These are phyloP conservation scores for Metschnikowia sp. DNA, from an alignment of 805 yeast species.

Conservation along the genomic window DNA sequence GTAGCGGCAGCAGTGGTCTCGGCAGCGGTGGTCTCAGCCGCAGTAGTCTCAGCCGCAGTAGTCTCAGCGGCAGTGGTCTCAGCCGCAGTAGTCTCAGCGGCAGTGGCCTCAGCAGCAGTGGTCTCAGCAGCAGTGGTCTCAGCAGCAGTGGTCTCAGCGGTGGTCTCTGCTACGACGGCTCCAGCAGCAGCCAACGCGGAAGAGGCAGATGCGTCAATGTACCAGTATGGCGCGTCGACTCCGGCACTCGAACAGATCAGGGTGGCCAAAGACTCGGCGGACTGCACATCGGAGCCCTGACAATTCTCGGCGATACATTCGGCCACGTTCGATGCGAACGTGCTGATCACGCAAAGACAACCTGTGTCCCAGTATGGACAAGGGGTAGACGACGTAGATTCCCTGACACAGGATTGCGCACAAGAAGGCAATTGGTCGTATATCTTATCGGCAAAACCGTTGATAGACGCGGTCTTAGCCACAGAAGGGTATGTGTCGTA, in stretches of 20 bases:
- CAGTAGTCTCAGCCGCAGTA: background rate
- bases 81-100: slow-evolving; percentile 1
- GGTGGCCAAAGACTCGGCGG: slow-evolving; percentile 29
- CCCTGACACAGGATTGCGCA: slow-evolving; percentile 33
- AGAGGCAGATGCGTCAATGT: slow-evolving; percentile 23
- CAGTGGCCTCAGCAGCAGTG: slow-evolving; percentile 14
- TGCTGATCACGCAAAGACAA: slow-evolving; percentile 42
- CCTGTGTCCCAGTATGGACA: slow-evolving; percentile 48
- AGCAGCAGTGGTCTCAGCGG: background rate
- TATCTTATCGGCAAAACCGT: slow-evolving; percentile 40
- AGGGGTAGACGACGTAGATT: slow-evolving; percentile 34
- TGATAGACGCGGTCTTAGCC: slow-evolving; percentile 38
- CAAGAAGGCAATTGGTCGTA: slow-evolving; percentile 33
- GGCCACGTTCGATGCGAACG: slow-evolving; percentile 32
- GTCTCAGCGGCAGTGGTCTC: slow-evolving; percentile 1
- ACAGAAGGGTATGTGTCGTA: slow-evolving; percentile 34
- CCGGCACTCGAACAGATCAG: slow-evolving; percentile 35
- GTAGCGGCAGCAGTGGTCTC: slow-evolving; percentile 4
- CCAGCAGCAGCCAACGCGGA: slow-evolving; percentile 27
- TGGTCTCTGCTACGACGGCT: slow-evolving; percentile 1
- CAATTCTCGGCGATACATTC: slow-evolving; percentile 28
- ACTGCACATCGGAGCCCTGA: slow-evolving; percentile 28
- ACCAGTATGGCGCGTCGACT: slow-evolving; percentile 34
- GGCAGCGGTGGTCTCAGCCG: slow-evolving; percentile 1
- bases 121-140: slow-evolving; percentile 11